Evolutionary conservation across 1,139 yeast species (phyloP).

Genomic region (Protomyces inouyei): DNA sequence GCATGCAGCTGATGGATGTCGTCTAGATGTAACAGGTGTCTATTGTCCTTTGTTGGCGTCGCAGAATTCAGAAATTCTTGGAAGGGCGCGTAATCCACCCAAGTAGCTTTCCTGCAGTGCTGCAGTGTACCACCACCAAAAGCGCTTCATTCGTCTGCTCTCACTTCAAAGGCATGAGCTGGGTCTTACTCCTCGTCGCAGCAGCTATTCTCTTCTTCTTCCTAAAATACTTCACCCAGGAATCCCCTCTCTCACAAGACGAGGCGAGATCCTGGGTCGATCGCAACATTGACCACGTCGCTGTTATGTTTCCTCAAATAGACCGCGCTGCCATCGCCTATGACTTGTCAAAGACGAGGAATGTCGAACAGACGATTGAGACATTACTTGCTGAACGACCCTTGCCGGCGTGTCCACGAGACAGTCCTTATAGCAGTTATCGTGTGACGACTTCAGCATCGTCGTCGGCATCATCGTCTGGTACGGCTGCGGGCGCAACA

Average conservation of each 20-base stretch:
- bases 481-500: not conserved
- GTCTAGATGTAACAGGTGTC: not conserved
- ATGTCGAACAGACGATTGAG: conserved; percentile 29
- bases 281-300: conserved; percentile 14
- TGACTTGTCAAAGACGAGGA: conserved; percentile 26
- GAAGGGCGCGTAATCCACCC: not conserved
- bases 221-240: conserved; percentile 7
- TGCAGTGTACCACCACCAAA: not conserved
- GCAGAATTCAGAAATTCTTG: not conserved
- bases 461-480: not conserved
- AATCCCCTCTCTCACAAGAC: conserved; percentile 14
- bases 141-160: not conserved
- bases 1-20: not conserved
- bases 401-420: conserved; percentile 25
- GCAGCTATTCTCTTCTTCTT: conserved; percentile 17
- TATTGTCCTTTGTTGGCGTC: not conserved
- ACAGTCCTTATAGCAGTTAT: not conserved
- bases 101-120: not conserved
- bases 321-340: conserved; percentile 27
- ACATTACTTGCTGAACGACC: conserved; percentile 20
- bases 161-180: not conserved
- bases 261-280: conserved; percentile 11
- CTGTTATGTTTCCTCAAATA: conserved; percentile 28
- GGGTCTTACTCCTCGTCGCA: conserved; percentile 8
- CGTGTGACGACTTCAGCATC: not conserved